Evolutionary conservation across 139 green algal genomes (phyloP).

Genomic region (Micractinium conductrix): DNA sequence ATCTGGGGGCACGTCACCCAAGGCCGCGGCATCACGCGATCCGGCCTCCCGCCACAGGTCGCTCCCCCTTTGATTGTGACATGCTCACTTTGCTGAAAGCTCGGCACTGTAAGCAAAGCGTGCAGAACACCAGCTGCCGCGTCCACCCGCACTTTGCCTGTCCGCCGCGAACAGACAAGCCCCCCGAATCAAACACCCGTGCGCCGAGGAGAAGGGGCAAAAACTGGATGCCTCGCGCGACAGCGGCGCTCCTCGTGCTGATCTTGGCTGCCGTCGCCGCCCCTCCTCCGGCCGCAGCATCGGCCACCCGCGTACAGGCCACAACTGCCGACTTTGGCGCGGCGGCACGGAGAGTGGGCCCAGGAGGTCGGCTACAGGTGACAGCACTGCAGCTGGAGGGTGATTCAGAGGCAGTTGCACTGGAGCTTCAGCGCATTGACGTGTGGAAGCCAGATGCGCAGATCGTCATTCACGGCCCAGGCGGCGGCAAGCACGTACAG

Average conservation of each 20-base stretch:
- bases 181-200: no score
- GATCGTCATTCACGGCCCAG: neutral
- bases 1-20: no score
- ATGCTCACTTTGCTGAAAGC: no score
- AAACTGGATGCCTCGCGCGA: neutral
- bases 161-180: no score
- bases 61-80: no score
- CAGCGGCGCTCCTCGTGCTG: neutral
- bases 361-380: neutral
- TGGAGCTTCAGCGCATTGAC: neutral
- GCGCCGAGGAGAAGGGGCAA: no score
- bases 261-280: neutral
- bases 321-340: neutral
- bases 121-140: no score
- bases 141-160: no score
- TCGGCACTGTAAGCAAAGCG: no score
- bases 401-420: neutral
- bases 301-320: neutral
- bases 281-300: no score
- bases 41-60: no score
- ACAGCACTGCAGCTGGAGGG: neutral
- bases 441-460: neutral
- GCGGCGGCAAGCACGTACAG: neutral
- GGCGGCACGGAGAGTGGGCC: neutral
- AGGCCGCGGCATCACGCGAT: no score